Evolutionary conservation across 495 filamentous ascomycete genomes (phyloP), one percentile per base, ranked within the genome.

Genomic region (Talaromyces trachyspermus): DNA sequence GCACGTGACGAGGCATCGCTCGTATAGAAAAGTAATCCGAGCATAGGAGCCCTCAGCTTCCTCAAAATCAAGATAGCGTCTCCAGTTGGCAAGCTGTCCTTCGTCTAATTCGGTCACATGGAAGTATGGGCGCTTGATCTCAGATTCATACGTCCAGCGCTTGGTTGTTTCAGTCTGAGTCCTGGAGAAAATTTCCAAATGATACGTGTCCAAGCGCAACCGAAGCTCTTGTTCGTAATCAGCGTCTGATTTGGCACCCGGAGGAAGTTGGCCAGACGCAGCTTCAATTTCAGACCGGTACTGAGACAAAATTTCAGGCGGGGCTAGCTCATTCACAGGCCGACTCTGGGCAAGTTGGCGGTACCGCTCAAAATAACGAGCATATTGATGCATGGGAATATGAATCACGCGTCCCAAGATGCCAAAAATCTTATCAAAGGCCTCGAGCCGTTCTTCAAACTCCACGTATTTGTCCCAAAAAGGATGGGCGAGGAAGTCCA

Each of bases 391-490:
- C 83, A 95, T 88, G 1, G 94, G 94, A 33, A 99, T 91, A 57
- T 87, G 81, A 41, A 95, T 85, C 36, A 97, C 78, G 27, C 94
- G 87, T 38, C 77, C 77, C 23, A 96, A 74, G 43, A 99, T 87
- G 7, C 76, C 78, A 50, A 95, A 91, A 43, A 97, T 89, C 59
- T 81, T 86, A 50, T 95, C 87, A 24, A 85, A 79, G 0, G 85
- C 84, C 58, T 95, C 89, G 39, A 91, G 69, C 7, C 89, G 81
- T 57, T 95, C 89, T 58, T 97, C 92, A 56, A 89, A 97, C 56
- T 96, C 92, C 44, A 97, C 77, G 56, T 95, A 99, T 66, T 95
- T 97, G 58, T 97, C 94, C 92, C 92, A 99, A 72, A 99, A 96
- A 0, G 88, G 89, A 59, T 96, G 89, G 3, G 89, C 81, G 7